Percentiles rank a stretch among this genome's conserved stretches.
Evolutionary conservation across 495 filamentous ascomycete genomes (phyloP).

Genomic region (Cercophora newfieldiana): DNA sequence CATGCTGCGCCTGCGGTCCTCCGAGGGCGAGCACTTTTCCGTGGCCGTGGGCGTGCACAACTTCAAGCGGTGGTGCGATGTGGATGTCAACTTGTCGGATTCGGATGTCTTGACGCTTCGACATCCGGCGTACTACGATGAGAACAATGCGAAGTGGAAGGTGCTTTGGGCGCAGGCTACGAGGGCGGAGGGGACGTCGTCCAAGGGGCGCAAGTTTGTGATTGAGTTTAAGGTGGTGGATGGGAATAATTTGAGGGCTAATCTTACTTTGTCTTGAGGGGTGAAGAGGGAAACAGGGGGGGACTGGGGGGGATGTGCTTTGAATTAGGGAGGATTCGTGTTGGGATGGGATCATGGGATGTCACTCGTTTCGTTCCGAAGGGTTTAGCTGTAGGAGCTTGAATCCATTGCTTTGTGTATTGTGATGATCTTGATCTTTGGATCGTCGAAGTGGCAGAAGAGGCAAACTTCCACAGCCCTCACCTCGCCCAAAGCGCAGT

Average conservation of each 20-base stretch:
- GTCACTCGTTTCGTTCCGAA: too few species aligned
- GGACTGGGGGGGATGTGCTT: background rate
- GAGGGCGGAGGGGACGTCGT: background rate
- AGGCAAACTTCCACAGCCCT: too few species aligned
- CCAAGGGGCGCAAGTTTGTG: background rate
- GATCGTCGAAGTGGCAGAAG: too few species aligned
- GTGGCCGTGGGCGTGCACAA: slow-evolving; percentile 16
- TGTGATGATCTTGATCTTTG: too few species aligned
- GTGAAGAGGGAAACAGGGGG: background rate
- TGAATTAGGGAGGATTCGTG: too few species aligned
- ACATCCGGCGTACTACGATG: slow-evolving; percentile 15
- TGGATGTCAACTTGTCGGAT: slow-evolving; percentile 1
- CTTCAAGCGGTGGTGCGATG: slow-evolving; percentile 20
- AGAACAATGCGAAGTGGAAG: slow-evolving; percentile 18
- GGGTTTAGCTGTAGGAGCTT: too few species aligned
- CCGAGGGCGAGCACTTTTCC: slow-evolving; percentile 12
- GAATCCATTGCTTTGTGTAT: too few species aligned
- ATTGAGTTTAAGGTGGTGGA: slow-evolving; percentile 11
- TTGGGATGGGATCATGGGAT: too few species aligned
- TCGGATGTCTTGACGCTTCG: background rate
- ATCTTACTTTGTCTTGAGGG: background rate
- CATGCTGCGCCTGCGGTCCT: slow-evolving; percentile 12
- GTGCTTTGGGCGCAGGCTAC: slow-evolving; percentile 12
- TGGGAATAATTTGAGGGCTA: slow-evolving; percentile 16
- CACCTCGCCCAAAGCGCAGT: too few species aligned